Base-by-base conservation (phyloP, 73 alveolate genomes). In the Uronychia setigera region DNA sequence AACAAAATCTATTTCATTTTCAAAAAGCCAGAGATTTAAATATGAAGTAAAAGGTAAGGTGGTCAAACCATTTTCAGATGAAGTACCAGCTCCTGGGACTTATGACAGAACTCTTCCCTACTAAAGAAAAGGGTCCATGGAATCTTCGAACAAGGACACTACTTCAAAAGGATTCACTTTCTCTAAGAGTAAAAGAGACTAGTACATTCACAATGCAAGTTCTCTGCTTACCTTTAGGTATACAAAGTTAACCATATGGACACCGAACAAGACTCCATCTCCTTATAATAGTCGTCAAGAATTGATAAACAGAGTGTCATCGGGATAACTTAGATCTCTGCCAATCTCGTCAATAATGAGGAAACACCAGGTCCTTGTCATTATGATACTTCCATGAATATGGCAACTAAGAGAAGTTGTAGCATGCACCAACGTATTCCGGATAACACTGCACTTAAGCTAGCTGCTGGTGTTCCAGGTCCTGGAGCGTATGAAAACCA, bases 401-500 rank as follows among this genome's bases (percentile, higher is more conserved):
- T 5, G n/a, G 5, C 67, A 5, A 46, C 67, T 46, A 11, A 11
- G 67, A 46, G 19, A 19, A 19, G 67, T 11, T 46, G 67, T 46
- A 46, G 67, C 67, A 11, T 46, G 67, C 67, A 46, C 67, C 5
- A 19, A 11, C 67, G 67, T 19, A 46, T 46, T 46, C n/a, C 67
- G 19, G 67, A 46, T 19, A 46, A 46, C 67, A 46, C n/a, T 11
- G 67, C 67, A 19, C n/a, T 46, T 19, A 46, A 46, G 19, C 19
- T 46, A 19, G 67, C 67, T 46, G 67, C 67, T 46, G 19, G 67
- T 46, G 19, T 46, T 25, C 95, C 95, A 76, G 95, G 95, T 57
- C 95, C 95, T 46, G 95, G 95, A 78, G 29, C 79, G 57, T 90
- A 90, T 34, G 93, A 90, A 33, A 79, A 88, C 76, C 60, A 86